A percentile compares a stretch with the other conserved stretches of the same genome.
Conservation (phyloP, 108 stramenopile genomes). For the Nitzschia palea region DNA sequence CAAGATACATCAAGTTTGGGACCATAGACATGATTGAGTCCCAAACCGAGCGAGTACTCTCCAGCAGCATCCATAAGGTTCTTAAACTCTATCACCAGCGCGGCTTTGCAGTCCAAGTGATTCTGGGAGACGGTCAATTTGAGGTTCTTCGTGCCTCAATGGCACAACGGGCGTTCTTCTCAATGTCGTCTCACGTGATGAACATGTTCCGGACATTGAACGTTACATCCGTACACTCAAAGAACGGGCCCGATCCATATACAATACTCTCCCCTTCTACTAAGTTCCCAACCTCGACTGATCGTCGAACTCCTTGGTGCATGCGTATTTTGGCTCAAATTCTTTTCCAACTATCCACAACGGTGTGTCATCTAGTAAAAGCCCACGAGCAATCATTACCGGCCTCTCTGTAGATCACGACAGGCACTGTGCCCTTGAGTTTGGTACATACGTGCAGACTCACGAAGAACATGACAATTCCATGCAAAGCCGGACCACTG, state of each 20-base stretch:
- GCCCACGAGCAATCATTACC: conserved; percentile 26
- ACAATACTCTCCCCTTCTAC: conserved; percentile 39
- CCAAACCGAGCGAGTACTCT: not conserved
- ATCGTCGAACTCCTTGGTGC: conserved; percentile 15
- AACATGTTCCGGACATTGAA: conserved; percentile 57
- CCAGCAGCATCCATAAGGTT: not conserved
- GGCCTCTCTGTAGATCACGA: conserved; percentile 12
- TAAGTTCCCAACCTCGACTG: conserved; percentile 22
- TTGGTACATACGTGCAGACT: conserved; percentile 46
- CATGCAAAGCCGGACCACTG: conserved; percentile 24
- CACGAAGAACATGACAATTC: conserved; percentile 41
- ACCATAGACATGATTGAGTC: conserved; percentile 6
- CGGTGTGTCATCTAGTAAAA: conserved; percentile 13
- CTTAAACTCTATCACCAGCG: conserved; percentile 16
- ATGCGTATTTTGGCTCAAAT: conserved; percentile 33
- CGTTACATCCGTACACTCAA: conserved; percentile 41
- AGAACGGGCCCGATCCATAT: conserved; percentile 29
- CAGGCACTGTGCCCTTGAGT: conserved; percentile 23
- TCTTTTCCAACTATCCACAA: conserved; percentile 3
- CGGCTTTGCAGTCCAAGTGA: conserved; percentile 27
- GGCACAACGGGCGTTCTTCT: not conserved
- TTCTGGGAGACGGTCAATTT: conserved; percentile 39
- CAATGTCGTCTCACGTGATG: conserved; percentile 13
- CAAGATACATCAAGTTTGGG: conserved; percentile 29
- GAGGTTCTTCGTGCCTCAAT: conserved; percentile 19